Conservation (phyloP, 106 monocot species). For the Allium sativum region DNA sequence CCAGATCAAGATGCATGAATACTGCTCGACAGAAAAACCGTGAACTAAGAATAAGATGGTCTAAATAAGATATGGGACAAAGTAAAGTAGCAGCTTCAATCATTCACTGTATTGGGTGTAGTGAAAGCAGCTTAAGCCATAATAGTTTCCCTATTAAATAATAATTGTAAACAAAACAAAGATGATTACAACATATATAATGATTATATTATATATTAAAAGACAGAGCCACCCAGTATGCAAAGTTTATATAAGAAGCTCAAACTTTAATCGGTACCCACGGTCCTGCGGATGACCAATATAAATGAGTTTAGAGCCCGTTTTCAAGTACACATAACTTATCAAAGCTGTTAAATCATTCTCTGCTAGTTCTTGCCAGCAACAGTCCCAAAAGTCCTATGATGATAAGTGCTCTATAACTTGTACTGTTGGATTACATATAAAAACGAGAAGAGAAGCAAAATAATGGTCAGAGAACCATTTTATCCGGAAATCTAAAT, state of each 20-base stretch:
- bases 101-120: conserved; percentile 48
- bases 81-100: conserved; percentile 87
- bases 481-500: too few relatives aligned
- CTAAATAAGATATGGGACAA: conserved; percentile 84
- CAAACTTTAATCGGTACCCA: not conserved
- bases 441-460: too few relatives aligned
- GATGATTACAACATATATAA: too few relatives aligned
- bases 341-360: conserved; percentile 75
- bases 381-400: conserved; percentile 95
- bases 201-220: too few relatives aligned
- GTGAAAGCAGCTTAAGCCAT: conserved; percentile 94
- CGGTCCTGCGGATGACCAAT: conserved; percentile 97
- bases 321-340: conserved; percentile 53
- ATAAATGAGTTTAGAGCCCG: conserved; percentile 70
- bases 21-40: conserved; percentile 67
- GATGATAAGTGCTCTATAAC: conserved; percentile 1
- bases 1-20: conserved; percentile 72
- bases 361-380: conserved; percentile 81
- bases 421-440: too few relatives aligned
- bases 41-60: conserved; percentile 67
- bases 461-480: too few relatives aligned
- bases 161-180: too few relatives aligned
- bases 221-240: too few relatives aligned
- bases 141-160: conserved; percentile 99
- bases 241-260: conserved; percentile 1